Evolutionary conservation across 2,329 filamentous ascomycete species (phyloP).

Genomic region (Didymella segeticola): DNA sequence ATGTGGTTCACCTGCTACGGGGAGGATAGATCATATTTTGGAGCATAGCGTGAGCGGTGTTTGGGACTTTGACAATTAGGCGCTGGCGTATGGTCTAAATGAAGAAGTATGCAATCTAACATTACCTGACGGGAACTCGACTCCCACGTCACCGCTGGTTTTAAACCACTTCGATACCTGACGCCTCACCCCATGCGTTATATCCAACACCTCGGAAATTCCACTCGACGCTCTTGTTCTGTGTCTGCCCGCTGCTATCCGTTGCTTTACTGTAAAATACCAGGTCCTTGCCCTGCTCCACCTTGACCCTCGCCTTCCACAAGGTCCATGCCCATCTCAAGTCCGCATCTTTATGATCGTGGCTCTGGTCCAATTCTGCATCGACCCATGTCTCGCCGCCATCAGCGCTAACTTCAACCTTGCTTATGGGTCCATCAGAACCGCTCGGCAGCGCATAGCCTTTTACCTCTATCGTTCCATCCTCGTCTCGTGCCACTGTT

Average conservation of each 20-base stretch:
- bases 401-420: constrained; percentile 62
- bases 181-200: constrained; percentile 65
- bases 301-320: constrained; percentile 57
- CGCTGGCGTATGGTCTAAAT: background rate
- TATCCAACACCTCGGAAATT: constrained; percentile 67
- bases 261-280: constrained; percentile 62
- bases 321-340: constrained; percentile 65
- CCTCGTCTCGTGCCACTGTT: constrained; percentile 49
- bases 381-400: constrained; percentile 59
- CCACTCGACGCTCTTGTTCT: constrained; percentile 59
- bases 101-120: background rate
- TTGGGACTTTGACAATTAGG: background rate
- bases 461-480: constrained; percentile 57
- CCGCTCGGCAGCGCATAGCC: constrained; percentile 65
- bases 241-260: constrained; percentile 61
- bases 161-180: constrained; percentile 55
- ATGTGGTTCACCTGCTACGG: background rate
- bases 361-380: constrained; percentile 49
- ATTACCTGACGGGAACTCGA: no score
- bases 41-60: constrained; percentile 25
- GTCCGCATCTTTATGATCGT: constrained; percentile 32
- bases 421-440: constrained; percentile 59
- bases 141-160: background rate
- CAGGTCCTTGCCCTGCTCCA: constrained; percentile 51
- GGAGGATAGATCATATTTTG: constrained; percentile 1